Conservation (phyloP, 164 flowering plant genomes). For the Platanus orientalis region DNA sequence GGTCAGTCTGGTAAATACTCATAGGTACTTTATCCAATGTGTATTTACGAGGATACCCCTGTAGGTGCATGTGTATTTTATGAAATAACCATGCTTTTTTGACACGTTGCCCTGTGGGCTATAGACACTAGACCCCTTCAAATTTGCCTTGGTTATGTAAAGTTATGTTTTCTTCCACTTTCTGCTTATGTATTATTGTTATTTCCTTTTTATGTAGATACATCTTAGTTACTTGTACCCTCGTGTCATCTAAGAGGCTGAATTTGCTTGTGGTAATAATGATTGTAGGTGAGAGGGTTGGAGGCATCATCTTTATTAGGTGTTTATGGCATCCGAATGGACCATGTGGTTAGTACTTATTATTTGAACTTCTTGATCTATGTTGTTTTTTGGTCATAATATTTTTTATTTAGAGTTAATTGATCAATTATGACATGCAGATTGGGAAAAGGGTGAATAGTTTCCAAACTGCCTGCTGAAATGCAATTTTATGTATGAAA, state of each 20-base stretch:
- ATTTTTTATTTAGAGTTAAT: neutral
- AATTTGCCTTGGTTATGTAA: too few relatives aligned
- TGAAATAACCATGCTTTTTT: too few relatives aligned
- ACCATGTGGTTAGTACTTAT: conserved; percentile 52
- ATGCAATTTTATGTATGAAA: conserved; percentile 61
- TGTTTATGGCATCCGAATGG: conserved; percentile 66
- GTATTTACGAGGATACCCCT: too few relatives aligned
- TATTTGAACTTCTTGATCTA: neutral
- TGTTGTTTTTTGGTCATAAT: neutral
- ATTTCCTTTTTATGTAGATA: too few relatives aligned
- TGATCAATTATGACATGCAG: conserved; percentile 32
- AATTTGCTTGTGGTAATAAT: conserved; percentile 13
- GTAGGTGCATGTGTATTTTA: too few relatives aligned
- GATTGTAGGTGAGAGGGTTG: conserved; percentile 43
- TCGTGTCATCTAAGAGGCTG: conserved; percentile 1
- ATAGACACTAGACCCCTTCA: too few relatives aligned
- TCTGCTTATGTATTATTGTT: too few relatives aligned
- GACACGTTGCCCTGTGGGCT: too few relatives aligned
- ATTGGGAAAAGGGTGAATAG: conserved; percentile 34
- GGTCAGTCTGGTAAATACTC: too few relatives aligned
- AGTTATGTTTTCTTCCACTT: too few relatives aligned
- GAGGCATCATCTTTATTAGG: conserved; percentile 32
- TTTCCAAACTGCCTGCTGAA: conserved; percentile 42
- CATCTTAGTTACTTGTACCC: neutral
- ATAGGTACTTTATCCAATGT: too few relatives aligned